A percentile compares a stretch with the other conserved stretches of the same genome.
Evolutionary conservation across 176 grass and related monocot genomes (phyloP).

Genomic region (Puccinellia tenuiflora): DNA sequence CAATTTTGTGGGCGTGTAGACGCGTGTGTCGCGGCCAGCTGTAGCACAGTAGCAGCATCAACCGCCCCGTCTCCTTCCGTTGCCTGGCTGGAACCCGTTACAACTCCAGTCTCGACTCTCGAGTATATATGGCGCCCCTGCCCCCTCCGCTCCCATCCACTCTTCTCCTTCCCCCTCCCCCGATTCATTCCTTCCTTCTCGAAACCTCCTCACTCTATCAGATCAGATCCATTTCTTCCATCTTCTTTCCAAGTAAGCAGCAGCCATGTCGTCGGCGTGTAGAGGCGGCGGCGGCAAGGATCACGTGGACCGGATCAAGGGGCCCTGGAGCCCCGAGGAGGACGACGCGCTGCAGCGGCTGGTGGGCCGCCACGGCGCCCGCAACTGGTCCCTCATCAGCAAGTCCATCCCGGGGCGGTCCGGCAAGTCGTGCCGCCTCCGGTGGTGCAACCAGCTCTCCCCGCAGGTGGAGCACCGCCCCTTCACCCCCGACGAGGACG

Average conservation of each 20-base stretch:
- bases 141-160: background rate
- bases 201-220: background rate
- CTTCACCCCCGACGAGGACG: conserved; percentile 80
- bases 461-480: conserved; percentile 91
- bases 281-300: conserved; percentile 19
- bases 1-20: background rate
- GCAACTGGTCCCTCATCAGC: conserved; percentile 95
- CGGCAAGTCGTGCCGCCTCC: conserved; percentile 83
- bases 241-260: background rate
- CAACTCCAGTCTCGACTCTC: background rate
- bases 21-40: background rate
- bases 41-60: background rate
- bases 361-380: conserved; percentile 55
- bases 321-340: conserved; percentile 94
- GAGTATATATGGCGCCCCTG: background rate
- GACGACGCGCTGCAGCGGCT: conserved; percentile 82
- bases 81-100: background rate
- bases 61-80: background rate
- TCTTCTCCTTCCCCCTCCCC: background rate
- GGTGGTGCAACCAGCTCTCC: conserved; percentile 96
- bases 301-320: conserved; percentile 91
- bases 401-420: conserved; percentile 69
- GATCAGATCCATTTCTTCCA: background rate
- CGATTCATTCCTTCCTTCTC: background rate
- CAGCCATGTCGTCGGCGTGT: background rate